phyloP scores from a whole-genome alignment of 2,329 filamentous ascomycete genomes.

The Nothophaeocryptopus gaeumannii region DNA sequence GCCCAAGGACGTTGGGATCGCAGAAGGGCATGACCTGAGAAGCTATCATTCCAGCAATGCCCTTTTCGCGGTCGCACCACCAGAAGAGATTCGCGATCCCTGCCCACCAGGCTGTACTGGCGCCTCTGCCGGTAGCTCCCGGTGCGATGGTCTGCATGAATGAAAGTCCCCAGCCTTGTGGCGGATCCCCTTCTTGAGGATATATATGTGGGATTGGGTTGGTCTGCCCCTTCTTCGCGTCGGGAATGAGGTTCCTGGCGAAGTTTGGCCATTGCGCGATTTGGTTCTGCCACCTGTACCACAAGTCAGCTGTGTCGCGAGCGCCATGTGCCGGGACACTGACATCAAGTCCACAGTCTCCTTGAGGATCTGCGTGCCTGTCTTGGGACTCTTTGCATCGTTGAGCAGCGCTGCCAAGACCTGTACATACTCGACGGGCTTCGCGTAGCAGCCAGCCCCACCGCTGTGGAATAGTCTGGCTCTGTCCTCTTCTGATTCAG shows the following conservation, averaged over 20 bases:
- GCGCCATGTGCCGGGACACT: constrained; percentile 32
- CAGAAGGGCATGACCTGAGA: constrained; percentile 38
- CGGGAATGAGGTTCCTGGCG: constrained; percentile 33
- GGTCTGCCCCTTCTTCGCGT: constrained; percentile 36
- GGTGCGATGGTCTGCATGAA: constrained; percentile 37
- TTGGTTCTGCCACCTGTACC: constrained; percentile 30
- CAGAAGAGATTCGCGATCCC: constrained; percentile 37
- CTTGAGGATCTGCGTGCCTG: constrained; percentile 54
- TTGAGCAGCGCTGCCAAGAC: constrained; percentile 64
- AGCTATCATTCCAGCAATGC: constrained; percentile 38
- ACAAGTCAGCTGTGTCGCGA: background rate
- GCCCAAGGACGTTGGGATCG: constrained; percentile 25
- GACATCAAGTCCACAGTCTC: constrained; percentile 62
- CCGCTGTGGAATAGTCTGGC: constrained; percentile 56
- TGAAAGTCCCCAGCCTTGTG: constrained; percentile 63
- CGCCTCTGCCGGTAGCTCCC: constrained; percentile 35
- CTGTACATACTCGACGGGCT: constrained; percentile 60
- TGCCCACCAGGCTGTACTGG: constrained; percentile 36
- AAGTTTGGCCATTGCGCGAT: constrained; percentile 37
- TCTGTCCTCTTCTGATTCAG: constrained; percentile 44
- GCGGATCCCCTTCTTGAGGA: constrained; percentile 42
- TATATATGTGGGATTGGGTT: constrained; percentile 42
- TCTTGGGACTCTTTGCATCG: constrained; percentile 59
- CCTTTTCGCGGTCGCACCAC: constrained; percentile 35
- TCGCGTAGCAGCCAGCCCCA: constrained; percentile 61